Percentiles rank a stretch among this genome's conserved stretches.
Conservation (phyloP, 306 rosid genomes). For the Trifolium fragiferum region DNA sequence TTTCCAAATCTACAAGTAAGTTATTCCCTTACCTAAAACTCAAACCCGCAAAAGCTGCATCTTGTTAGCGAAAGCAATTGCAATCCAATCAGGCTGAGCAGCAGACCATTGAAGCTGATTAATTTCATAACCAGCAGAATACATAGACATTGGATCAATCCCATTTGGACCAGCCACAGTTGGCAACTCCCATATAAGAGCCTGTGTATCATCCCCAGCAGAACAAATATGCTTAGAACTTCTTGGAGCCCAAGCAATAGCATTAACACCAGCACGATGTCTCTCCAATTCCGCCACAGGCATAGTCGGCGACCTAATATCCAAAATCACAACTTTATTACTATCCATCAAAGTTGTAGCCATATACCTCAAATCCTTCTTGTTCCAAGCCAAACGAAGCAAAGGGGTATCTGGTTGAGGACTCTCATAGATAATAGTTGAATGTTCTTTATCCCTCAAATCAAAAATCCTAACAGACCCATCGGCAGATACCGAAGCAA, state of each 20-base stretch:
- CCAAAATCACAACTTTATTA: slow-evolving; percentile 83
- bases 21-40: slow-evolving; percentile 43
- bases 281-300: slow-evolving; percentile 97
- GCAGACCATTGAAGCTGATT: slow-evolving; percentile 95
- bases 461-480: slow-evolving; percentile 90
- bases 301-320: slow-evolving; percentile 80
- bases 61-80: slow-evolving; percentile 82
- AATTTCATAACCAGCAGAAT: slow-evolving; percentile 70
- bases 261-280: slow-evolving; percentile 69
- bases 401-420: slow-evolving; percentile 92
- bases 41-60: slow-evolving; percentile 94
- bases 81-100: slow-evolving; percentile 88
- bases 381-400: slow-evolving; percentile 95
- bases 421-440: slow-evolving; percentile 93
- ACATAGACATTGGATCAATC: slow-evolving; percentile 84
- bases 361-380: slow-evolving; percentile 93
- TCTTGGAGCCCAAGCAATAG: slow-evolving; percentile 83
- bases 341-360: slow-evolving; percentile 92
- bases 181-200: slow-evolving; percentile 92
- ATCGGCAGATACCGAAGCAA: slow-evolving; percentile 95
- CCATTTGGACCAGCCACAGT: slow-evolving; percentile 77
- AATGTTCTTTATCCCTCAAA: slow-evolving; percentile 84
- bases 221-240: slow-evolving; percentile 75
- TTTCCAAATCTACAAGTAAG: background rate
- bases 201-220: slow-evolving; percentile 86